These are phyloP conservation scores for Lichenothelia convexa DNA, from an alignment of 495 filamentous ascomycete genomes.

Conservation along the genomic window DNA sequence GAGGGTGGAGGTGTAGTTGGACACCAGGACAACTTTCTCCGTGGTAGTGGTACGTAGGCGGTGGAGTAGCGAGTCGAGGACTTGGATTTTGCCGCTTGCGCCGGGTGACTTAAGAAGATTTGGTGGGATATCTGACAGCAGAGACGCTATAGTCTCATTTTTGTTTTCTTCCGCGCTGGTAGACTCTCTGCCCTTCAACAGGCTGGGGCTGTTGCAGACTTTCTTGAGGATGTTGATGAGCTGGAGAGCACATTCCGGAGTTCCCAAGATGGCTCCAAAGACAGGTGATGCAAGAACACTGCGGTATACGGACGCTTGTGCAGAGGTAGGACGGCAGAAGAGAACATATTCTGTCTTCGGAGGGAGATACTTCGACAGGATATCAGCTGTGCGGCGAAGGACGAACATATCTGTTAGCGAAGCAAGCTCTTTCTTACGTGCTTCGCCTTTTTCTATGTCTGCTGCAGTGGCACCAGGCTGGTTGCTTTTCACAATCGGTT, in stretches of 20 bases:
- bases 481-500: constrained; percentile 49
- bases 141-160: constrained; percentile 22
- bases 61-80: constrained; percentile 50
- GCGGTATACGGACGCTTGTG: constrained; percentile 53
- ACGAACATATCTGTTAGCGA: constrained; percentile 54
- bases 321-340: constrained; percentile 51
- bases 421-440: constrained; percentile 47
- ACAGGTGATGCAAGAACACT: constrained; percentile 49
- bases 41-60: constrained; percentile 38
- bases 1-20: constrained; percentile 65
- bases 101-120: constrained; percentile 38
- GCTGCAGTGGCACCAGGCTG: constrained; percentile 49
- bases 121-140: constrained; percentile 40
- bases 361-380: constrained; percentile 53
- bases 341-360: constrained; percentile 65
- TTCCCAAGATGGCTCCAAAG: constrained; percentile 47
- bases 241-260: constrained; percentile 48
- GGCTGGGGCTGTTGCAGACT: constrained; percentile 59
- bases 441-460: constrained; percentile 59
- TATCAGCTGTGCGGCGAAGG: constrained; percentile 57
- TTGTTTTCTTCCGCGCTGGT: constrained; percentile 16
- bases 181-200: constrained; percentile 36
- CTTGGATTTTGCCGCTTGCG: constrained; percentile 51
- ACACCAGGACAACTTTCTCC: constrained; percentile 68
- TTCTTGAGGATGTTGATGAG: constrained; percentile 70